Evolutionary conservation across 495 filamentous ascomycete species (phyloP), one percentile per base, ranked within the genome.

Genomic region (Aspergillus panamensis): DNA sequence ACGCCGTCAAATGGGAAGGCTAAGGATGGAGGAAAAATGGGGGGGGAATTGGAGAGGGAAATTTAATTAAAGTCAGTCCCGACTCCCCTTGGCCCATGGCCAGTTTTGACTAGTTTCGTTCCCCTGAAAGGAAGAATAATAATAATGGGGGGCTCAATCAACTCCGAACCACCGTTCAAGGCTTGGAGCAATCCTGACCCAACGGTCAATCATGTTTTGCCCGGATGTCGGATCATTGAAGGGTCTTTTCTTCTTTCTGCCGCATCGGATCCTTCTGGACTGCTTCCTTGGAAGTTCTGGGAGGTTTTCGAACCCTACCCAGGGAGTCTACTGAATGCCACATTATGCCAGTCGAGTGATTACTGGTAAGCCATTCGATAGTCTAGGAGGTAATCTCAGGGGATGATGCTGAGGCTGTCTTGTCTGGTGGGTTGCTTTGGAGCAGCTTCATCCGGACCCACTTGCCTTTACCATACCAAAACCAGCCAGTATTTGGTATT

Each of bases 31-130:
- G 37, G 37, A 19, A 35, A 19, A 52, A 29, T 52, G 20, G 32
- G 45, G 48, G 39, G 56, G 47, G 42, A 40, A 42, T 44, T 62
- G 48, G 60, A 50, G 21, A 17, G 48, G 48, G 48, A 31, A 45
- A 20, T 45, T 20, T 45, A 20, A 45, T 45, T 12, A 19, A 20
- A 20, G 16, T 10, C 3, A n/a, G 40, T 44, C 6, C n/a, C n/a
- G n/a, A n/a, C n/a, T n/a, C n/a, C 37, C 37, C 37, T 40, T 40
- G 5, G 7, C 16, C 16, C 42, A 19, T 6, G 16, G 17, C 16
- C n/a, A 19, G 5, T 20, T 3, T 9, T 45, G 9, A 45, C 42
- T 20, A 20, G 5, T 45, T 45, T 20, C n/a, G 10, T 45, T 45
- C 42, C 42, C 42, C 42, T 45, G 42, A 45, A 40, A 5, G 37